Conservation (phyloP, 2,329 filamentous ascomycete species). For the Aschersonia sp. region DNA sequence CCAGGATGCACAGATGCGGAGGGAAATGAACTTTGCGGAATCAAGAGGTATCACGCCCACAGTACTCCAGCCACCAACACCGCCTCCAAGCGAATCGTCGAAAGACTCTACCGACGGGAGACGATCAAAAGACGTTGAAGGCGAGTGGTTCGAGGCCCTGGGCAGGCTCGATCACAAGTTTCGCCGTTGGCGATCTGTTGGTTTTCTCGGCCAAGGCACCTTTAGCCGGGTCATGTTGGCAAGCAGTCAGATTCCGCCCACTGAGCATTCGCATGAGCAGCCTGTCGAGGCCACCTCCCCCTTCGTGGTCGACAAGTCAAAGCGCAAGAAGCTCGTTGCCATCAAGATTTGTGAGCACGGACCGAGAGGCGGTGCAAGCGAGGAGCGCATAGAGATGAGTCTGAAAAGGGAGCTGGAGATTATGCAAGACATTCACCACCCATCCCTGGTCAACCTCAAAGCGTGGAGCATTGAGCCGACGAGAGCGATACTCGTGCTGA, state of each 20-base stretch:
- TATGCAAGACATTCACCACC: conserved; percentile 74
- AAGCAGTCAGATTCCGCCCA: conserved; percentile 53
- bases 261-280: conserved; percentile 21
- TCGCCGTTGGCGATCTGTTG: conserved; percentile 65
- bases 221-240: conserved; percentile 92
- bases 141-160: conserved; percentile 57
- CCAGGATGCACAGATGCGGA: conserved; percentile 39
- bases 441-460: conserved; percentile 79
- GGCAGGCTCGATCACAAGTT: conserved; percentile 54
- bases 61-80: conserved; percentile 56
- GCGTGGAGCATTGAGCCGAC: conserved; percentile 78
- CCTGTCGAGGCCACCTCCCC: conserved; percentile 17
- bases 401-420: conserved; percentile 92
- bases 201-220: conserved; percentile 76
- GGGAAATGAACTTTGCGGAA: conserved; percentile 69
- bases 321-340: conserved; percentile 74
- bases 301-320: conserved; percentile 15
- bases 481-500: conserved; percentile 71
- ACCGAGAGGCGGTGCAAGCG: conserved; percentile 81
- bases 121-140: conserved; percentile 22
- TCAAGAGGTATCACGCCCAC: conserved; percentile 55
- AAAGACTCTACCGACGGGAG: conserved; percentile 26
- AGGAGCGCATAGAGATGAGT: conserved; percentile 84
- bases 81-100: conserved; percentile 65
- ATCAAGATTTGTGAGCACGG: conserved; percentile 94